A percentile compares a stretch with the other conserved stretches of the same genome.
Evolutionary conservation across 352 stramenopile species (phyloP).

Genomic region (Pythium phragmitis): DNA sequence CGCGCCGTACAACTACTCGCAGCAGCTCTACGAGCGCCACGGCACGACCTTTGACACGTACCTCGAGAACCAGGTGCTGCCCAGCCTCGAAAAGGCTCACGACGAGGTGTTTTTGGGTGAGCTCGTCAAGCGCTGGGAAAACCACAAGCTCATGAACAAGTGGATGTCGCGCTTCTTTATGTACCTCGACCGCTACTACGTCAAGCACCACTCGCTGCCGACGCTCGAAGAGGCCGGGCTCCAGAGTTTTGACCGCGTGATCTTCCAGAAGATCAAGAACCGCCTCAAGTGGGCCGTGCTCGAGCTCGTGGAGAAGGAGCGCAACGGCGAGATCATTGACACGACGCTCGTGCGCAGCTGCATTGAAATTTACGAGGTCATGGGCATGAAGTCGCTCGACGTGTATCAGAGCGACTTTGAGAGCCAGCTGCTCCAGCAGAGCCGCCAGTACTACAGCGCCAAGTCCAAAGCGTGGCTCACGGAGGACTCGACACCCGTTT

Average conservation of each 20-base stretch:
- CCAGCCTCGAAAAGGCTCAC: constrained; percentile 82
- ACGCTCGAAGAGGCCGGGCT: constrained; percentile 92
- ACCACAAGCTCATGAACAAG: constrained; percentile 99
- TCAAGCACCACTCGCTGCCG: constrained; percentile 97
- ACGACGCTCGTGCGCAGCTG: constrained; percentile 95
- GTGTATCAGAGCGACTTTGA: constrained; percentile 97
- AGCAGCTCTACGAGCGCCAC: constrained; percentile 98
- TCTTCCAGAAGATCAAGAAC: constrained; percentile 84
- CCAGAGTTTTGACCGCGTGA: constrained; percentile 79
- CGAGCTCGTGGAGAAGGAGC: constrained; percentile 96
- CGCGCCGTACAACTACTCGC: constrained; percentile 98
- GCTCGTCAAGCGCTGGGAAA: constrained; percentile 96
- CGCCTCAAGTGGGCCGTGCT: constrained; percentile 91
- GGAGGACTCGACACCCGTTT: constrained; percentile 96
- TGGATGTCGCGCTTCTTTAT: constrained; percentile 99
- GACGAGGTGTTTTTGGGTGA: constrained; percentile 97
- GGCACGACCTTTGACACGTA: constrained; percentile 90
- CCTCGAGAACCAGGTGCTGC: constrained; percentile 89
- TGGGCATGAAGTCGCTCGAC: constrained; percentile 96
- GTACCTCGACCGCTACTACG: constrained; percentile 98
- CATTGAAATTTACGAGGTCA: constrained; percentile 98
- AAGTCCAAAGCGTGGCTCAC: constrained; percentile 98
- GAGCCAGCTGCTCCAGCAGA: constrained; percentile 90
- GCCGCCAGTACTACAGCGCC: constrained; percentile 93
- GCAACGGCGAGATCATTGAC: constrained; percentile 97